phyloP scores from a whole-genome alignment of 768 basidiomycete genomes.

The Tylopilus sp. region DNA sequence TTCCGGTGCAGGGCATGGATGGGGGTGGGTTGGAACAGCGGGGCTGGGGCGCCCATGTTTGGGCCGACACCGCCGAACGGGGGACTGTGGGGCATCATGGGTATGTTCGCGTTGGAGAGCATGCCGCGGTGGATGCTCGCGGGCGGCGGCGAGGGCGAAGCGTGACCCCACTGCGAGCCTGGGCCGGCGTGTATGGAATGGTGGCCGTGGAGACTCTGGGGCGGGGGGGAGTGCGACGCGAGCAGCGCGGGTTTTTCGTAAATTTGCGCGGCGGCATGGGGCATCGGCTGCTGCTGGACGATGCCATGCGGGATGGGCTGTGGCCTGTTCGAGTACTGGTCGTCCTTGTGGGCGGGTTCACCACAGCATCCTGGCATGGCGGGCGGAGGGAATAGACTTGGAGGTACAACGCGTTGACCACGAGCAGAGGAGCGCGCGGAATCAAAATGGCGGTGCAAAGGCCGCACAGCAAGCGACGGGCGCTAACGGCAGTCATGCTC shows the following conservation, averaged over 20 bases:
- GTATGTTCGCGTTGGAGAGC: not conserved
- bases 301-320: constrained; percentile 32
- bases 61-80: not conserved
- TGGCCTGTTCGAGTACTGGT: constrained; percentile 34
- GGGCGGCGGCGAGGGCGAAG: constrained; percentile 36
- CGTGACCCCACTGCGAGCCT: constrained; percentile 22
- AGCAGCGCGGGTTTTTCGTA: constrained; percentile 43
- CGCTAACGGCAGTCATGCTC: not conserved
- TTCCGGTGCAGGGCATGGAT: constrained; percentile 20
- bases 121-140: constrained; percentile 4
- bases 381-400: not conserved
- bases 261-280: constrained; percentile 33
- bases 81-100: not conserved
- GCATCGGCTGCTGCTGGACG: constrained; percentile 52
- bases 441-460: constrained; percentile 12
- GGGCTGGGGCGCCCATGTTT: constrained; percentile 2
- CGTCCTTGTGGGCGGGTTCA: constrained; percentile 35
- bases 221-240: constrained; percentile 41
- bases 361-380: constrained; percentile 73
- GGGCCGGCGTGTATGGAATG: constrained; percentile 23
- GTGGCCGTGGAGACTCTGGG: constrained; percentile 33
- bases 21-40: constrained; percentile 30
- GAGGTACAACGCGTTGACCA: not conserved
- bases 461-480: constrained; percentile 5
- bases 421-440: constrained; percentile 11